Base-by-base conservation (phyloP, 768 basidiomycete species). In the Phanerochaete carnosa region DNA sequence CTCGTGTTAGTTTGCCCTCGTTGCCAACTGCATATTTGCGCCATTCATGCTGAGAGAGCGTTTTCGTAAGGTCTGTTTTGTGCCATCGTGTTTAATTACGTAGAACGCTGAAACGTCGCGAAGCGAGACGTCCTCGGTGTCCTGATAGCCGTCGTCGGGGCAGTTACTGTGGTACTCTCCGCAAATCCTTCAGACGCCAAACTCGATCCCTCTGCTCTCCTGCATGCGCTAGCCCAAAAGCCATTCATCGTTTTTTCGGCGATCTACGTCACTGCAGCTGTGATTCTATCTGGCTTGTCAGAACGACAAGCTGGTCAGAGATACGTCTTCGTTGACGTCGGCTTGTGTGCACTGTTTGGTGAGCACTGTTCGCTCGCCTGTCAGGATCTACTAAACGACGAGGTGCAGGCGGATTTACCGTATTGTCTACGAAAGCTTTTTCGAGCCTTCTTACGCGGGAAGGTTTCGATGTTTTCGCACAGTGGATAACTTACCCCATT, bases 21-120 rank as follows among this genome's bases (percentile, higher is more conserved):
- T 96, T 61, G 93, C 96, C 15, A 98, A 98, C 72, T 98, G 95
- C 69, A 79, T 95, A 43, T 94, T 98, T 64, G 94, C 95, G 1
- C 96, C 96, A 16, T 66, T 94, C 2, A 83, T 98, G 69, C 80
- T 94, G 11, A 79, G 84, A 9, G 93, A 98, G 74, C 83, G 82
- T 5, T 95, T 99, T 70, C 87, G 89, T 35, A 88, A 82, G 75
- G 88, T 88, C 70, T 71, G 73, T 64, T 39, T 58, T 53, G 16
- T 61, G 25, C n/a, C 12, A 22, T 45, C 39, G 32, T 32, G 45
- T 56, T 55, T 28, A 43, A 53, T 49, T 63, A 30, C 65, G 73
- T 50, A 69, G 55, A 30, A 62, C 19, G 50, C 55, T 26, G 60
- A 43, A 43, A 19, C 6, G 19, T 19, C 19, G 39, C 4, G 19